Base-by-base conservation (phyloP, 768 basidiomycete genomes). In the Paxillus rubicundulus region DNA sequence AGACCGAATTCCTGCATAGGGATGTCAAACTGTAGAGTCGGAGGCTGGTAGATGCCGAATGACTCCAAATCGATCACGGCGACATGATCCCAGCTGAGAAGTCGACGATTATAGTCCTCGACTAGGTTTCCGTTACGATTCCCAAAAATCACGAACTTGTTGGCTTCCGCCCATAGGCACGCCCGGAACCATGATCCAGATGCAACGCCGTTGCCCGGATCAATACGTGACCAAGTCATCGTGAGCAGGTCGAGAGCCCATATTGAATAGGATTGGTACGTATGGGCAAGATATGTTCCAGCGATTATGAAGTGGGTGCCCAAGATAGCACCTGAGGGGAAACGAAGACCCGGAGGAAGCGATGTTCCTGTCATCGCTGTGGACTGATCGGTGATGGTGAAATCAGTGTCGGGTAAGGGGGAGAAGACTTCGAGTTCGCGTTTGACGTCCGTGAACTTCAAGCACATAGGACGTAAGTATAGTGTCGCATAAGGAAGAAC, bases 161-260 rank as follows among this genome's bases (percentile, higher is more conserved):
- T 96, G 12, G 82, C 77, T 44, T 89, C 86, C 6, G 86, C 75
- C 90, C 91, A 96, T 14, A 94, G 74, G 50, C 92, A 89, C 20
- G 90, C 89, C 20, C 93, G 84, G 70, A 96, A 97, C 96, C 96
- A 98, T 9, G 92, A 96, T 13, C 97, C 96, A 38, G 81, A 80
- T 46, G 85, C 79, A 18, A 98, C 81, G 1, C 89, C 86, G 60
- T 86, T 87, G 13, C 92, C 93, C 0, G 92, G 86, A 64, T 95
- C 93, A 30, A 95, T 87, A 36, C 90, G 85, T 37, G 87, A 82
- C 92, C 94, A 93, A 27, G 81, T 80, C 84, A 92, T 88, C 52
- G 77, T 79, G 45, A 80, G 70, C 21, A 98, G 78, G 67, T 99
- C 89, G 41, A 99, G 83, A 1, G 91, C 89, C 95, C 95, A 99